Conservation (phyloP, 1,284 basidiomycete genomes). For the Marasmius oreades region DNA sequence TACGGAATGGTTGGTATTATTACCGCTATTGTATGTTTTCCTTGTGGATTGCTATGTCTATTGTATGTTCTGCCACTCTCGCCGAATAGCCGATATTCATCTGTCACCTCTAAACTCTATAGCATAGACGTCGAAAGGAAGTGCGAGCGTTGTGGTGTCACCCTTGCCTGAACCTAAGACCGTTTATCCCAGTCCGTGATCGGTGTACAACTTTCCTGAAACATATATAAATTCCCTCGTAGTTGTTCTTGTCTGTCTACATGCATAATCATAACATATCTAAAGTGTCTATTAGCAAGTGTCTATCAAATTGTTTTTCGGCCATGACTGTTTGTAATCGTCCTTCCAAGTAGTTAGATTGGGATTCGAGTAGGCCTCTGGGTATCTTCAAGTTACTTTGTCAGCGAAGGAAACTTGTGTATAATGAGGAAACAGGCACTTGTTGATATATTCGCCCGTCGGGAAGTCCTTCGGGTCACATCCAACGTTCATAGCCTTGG, state of each 20-base stretch:
- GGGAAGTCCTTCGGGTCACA: constrained; percentile 17
- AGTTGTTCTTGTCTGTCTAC: too few relatives aligned
- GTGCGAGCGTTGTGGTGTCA: not conserved
- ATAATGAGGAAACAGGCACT: constrained; percentile 7
- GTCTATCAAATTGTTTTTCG: constrained; percentile 15
- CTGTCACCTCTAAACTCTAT: too few relatives aligned
- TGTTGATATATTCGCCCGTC: constrained; percentile 13
- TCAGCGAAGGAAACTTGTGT: not conserved
- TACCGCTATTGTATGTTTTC: not conserved
- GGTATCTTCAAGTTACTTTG: constrained; percentile 2
- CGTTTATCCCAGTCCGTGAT: too few relatives aligned
- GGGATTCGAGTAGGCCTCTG: constrained; percentile 17
- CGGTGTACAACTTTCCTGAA: too few relatives aligned
- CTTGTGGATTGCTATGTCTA: not conserved
- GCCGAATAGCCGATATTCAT: not conserved
- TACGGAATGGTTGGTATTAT: constrained; percentile 1
- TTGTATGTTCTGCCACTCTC: not conserved
- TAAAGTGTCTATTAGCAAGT: constrained; percentile 6
- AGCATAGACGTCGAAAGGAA: not conserved
- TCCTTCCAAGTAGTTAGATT: constrained; percentile 17
- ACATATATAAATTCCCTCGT: too few relatives aligned
- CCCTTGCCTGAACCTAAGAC: not conserved
- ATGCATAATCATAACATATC: too few relatives aligned
- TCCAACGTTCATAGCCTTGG: constrained; percentile 17
- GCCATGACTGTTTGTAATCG: constrained; percentile 15